Conservation (phyloP, 352 stramenopile genomes). For the Thalassiosira mediterranea region DNA sequence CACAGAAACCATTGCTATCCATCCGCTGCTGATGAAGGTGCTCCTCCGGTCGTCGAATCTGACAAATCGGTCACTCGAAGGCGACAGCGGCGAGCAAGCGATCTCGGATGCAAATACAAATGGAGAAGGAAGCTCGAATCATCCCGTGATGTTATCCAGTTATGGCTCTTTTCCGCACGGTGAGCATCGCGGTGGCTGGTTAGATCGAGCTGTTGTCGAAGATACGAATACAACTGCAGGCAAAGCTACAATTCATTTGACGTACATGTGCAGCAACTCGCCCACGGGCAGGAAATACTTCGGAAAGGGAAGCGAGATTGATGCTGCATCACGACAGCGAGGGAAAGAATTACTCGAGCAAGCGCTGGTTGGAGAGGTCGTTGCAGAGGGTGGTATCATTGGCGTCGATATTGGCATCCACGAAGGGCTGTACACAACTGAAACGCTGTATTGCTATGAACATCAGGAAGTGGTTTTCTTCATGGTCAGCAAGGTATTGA, state of each 20-base stretch:
- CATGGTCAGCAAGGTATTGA: slow-evolving; percentile 21
- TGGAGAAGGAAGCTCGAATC: neutral
- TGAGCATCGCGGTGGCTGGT: slow-evolving; percentile 1
- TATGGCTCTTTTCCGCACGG: too few species aligned
- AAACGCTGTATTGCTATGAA: too few species aligned
- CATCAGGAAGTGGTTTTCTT: slow-evolving; percentile 17
- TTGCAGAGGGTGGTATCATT: slow-evolving; percentile 32
- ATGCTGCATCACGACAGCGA: neutral
- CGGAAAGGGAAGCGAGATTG: too few species aligned
- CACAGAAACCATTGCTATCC: slow-evolving; percentile 5
- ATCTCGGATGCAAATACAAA: neutral
- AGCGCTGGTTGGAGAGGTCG: slow-evolving; percentile 6
- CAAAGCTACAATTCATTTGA: slow-evolving; percentile 12
- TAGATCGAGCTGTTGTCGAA: neutral
- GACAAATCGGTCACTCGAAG: neutral
- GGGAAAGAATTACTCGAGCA: slow-evolving; percentile 9
- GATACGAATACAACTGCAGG: slow-evolving; percentile 2
- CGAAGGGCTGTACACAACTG: neutral
- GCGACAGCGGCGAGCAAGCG: neutral
- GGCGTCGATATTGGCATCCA: slow-evolving; percentile 8
- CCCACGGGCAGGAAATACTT: slow-evolving; percentile 4
- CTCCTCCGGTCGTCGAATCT: slow-evolving; percentile 11
- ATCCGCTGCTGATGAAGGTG: slow-evolving; percentile 23
- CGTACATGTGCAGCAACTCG: slow-evolving; percentile 26
- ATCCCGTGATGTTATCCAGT: too few species aligned